Conservation (phyloP, 2,329 filamentous ascomycete genomes). For the Colletotrichum truncatum region DNA sequence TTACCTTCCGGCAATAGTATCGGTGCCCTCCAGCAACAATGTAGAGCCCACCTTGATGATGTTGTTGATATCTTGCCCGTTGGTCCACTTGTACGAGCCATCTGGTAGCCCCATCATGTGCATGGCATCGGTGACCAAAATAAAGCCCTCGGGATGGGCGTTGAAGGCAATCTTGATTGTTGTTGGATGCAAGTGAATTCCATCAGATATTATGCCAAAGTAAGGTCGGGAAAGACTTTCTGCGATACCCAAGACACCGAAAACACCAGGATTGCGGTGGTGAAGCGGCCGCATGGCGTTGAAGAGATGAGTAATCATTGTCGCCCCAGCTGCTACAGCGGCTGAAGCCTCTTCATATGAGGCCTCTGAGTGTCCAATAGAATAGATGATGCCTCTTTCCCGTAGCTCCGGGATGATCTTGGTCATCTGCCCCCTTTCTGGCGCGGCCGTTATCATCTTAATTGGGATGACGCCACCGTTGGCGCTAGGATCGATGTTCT, state of each 20-base stretch:
- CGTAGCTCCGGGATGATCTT: conserved; percentile 73
- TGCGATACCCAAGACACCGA: conserved; percentile 80
- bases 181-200: conserved; percentile 88
- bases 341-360: conserved; percentile 83
- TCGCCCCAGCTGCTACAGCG: conserved; percentile 78
- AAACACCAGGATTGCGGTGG: conserved; percentile 90
- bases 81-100: conserved; percentile 87
- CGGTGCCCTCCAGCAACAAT: conserved; percentile 80
- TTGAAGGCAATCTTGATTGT: conserved; percentile 91
- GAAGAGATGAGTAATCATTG: conserved; percentile 93
- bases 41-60: conserved; percentile 77
- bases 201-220: conserved; percentile 91
- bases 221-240: conserved; percentile 71
- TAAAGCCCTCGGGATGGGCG: conserved; percentile 83
- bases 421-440: conserved; percentile 79
- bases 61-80: conserved; percentile 66
- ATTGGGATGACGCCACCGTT: conserved; percentile 55
- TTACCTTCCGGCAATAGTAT: conserved; percentile 80
- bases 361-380: conserved; percentile 87
- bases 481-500: conserved; percentile 65
- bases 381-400: conserved; percentile 75
- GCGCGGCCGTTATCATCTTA: conserved; percentile 87
- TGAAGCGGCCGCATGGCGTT: conserved; percentile 93
- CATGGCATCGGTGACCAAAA: conserved; percentile 94
- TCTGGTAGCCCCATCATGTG: conserved; percentile 85